Conservation (phyloP, 2,329 filamentous ascomycete genomes). For the Nemania diffusa region DNA sequence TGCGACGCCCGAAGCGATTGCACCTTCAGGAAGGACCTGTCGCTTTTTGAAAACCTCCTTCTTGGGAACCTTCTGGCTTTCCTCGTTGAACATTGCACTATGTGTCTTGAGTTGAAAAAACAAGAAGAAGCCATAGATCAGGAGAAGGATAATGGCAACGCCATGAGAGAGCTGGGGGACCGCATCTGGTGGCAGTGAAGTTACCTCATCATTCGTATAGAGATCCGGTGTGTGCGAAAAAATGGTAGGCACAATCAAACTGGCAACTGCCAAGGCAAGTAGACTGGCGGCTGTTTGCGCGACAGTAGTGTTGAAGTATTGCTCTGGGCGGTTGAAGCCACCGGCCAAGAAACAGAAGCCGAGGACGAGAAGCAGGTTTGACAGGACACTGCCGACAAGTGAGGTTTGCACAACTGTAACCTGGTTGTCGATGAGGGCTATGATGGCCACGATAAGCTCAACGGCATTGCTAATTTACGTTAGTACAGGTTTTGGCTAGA, state of each 20-base stretch:
- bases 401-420: slow-evolving; percentile 92
- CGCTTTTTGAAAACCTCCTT: slow-evolving; percentile 43
- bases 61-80: slow-evolving; percentile 74
- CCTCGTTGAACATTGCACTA: slow-evolving; percentile 79
- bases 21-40: slow-evolving; percentile 34
- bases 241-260: slow-evolving; percentile 89
- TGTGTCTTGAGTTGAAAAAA: slow-evolving; percentile 94
- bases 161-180: slow-evolving; percentile 76
- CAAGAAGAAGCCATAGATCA: slow-evolving; percentile 86
- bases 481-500: slow-evolving; percentile 6
- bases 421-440: slow-evolving; percentile 78
- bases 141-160: slow-evolving; percentile 80
- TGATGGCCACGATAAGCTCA: slow-evolving; percentile 87
- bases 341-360: slow-evolving; percentile 95
- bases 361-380: slow-evolving; percentile 87
- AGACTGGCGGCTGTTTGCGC: slow-evolving; percentile 89
- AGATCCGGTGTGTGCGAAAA: slow-evolving; percentile 69
- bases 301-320: slow-evolving; percentile 91
- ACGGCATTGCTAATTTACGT: slow-evolving; percentile 74
- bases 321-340: slow-evolving; percentile 79
- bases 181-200: slow-evolving; percentile 64
- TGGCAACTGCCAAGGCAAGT: slow-evolving; percentile 80
- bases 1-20: slow-evolving; percentile 44
- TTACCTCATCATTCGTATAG: slow-evolving; percentile 43
- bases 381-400: slow-evolving; percentile 89